Base-by-base conservation (phyloP, 768 basidiomycete genomes). In the Mycena latifolia region DNA sequence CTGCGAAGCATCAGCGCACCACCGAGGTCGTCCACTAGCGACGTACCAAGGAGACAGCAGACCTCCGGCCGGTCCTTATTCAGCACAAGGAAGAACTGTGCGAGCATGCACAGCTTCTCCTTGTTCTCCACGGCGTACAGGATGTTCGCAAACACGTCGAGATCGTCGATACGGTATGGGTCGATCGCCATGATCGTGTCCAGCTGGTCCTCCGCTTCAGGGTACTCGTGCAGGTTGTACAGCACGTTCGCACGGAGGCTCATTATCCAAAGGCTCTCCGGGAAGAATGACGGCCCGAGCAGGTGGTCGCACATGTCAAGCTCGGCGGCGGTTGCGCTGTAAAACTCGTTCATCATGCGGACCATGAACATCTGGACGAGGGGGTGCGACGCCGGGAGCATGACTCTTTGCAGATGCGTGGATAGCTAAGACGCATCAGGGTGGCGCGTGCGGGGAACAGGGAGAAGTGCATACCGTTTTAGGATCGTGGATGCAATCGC, bases 141-240 rank as follows among this genome's bases (percentile, higher is more conserved):
- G 71, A 94, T 92, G 73, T 94, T 92, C 46, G 90, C 92, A 73
- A 89, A 90, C 27, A 92, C 85, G 71, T 94, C 93, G 67, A 94
- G 85, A 68, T 92, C 90, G 69, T 94, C 92, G 61, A 93, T 84
- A 46, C 93, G 82, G 75, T 85, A 88, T 15, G 92, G 92, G 68
- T 93, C 91, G 18, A 85, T 70, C 6, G 76, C 74, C 41, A 89
- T 81, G 20, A 71, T 61, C 24, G 46, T 43, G 48, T 72, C 51
- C 51, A 66, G 69, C 62, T 69, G 52, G 56, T 43, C 8, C 48
- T 71, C 54, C 18, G 52, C 51, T 29, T 53, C 28, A 18, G 43
- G 22, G 46, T 69, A 91, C 67, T 91, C 50, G 74, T 92, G 84
- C 55, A 90, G 76, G 71, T 92, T 88, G 73, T 92, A 93, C 41